Base-by-base conservation (phyloP, 495 filamentous ascomycete species). In the Penicillium dipodomyicola region DNA sequence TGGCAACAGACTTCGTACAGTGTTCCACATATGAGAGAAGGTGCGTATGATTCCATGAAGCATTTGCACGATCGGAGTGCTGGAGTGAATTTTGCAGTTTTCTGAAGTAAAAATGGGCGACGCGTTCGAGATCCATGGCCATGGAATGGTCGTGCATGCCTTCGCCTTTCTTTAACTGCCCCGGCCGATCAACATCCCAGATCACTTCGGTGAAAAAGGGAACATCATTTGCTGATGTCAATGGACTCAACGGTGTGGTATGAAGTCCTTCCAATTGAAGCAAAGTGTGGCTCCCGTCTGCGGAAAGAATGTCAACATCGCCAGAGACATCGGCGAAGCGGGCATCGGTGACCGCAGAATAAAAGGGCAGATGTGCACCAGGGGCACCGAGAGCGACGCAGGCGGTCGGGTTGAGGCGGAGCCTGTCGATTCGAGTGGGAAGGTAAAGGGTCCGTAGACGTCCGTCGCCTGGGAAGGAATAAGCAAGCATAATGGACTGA, bases 401-500 rank as follows among this genome's bases (percentile, higher is more conserved):
- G 1, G 37, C 30, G 6, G 75, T 50, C 41, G 71, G 76, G 10
- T 80, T 76, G 22, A 72, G 46, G 29, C 71, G 72, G 17, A 84
- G 61, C 6, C 77, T 65, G 30, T 81, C 77, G 42, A 82, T 76
- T 67, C 22, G 35, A 67, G 67, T 52, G 37, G 70, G 48, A 20
- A 65, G 39, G 56, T 58, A 58, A 53, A 67, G 25, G 57, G 52
- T 54, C 54, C 58, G 12, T 57, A 72, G 35, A 27, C 14, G 59
- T 17, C 25, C 76, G 74, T 65, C 73, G 14, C 48, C 70, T 7
- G 59, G 82, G 48, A 59, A 72, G 22, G 59, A 68, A 54, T 68
- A 75, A 0, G 77, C 75, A 0, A 73, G 47, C 52, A 79, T 66
- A n/a, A 73, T 63, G 1, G 72, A 64, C 41, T 80, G 77, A 15